Conservation (phyloP, 2,329 filamentous ascomycete species). For the Fusarium anguioides region DNA sequence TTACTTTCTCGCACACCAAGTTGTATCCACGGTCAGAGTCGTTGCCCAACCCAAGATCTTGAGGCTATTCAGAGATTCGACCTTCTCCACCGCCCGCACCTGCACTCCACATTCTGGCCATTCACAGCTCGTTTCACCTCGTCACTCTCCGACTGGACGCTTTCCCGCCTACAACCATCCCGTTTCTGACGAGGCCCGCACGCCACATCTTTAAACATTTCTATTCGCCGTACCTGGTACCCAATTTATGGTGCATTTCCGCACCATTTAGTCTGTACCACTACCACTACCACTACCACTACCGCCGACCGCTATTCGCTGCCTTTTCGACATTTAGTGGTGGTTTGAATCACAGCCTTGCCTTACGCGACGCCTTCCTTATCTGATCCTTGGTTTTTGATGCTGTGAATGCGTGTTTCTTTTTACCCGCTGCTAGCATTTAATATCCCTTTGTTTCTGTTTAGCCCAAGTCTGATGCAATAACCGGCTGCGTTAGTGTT, state of each 20-base stretch:
- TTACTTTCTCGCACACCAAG: slow-evolving; percentile 32
- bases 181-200: slow-evolving; percentile 37
- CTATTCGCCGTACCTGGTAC: slow-evolving; percentile 39
- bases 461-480: slow-evolving; percentile 5
- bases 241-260: slow-evolving; percentile 30
- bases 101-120: slow-evolving; percentile 40
- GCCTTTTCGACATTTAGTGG: slow-evolving; percentile 19
- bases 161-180: slow-evolving; percentile 40
- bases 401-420: slow-evolving; percentile 10
- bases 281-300: slow-evolving; percentile 17
- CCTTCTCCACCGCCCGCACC: slow-evolving; percentile 40
- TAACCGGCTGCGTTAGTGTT: slow-evolving; percentile 4
- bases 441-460: slow-evolving; percentile 1
- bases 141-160: slow-evolving; percentile 30
- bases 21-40: slow-evolving; percentile 22
- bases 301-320: slow-evolving; percentile 33
- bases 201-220: slow-evolving; percentile 18
- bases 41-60: slow-evolving; percentile 44
- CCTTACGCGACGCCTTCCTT: slow-evolving; percentile 29
- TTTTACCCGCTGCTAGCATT: neutral
- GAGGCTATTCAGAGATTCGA: slow-evolving; percentile 56
- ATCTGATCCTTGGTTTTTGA: slow-evolving; percentile 25
- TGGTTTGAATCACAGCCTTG: slow-evolving; percentile 40
- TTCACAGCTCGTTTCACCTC: slow-evolving; percentile 42
- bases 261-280: slow-evolving; percentile 35